Conservation (phyloP, 2,329 filamentous ascomycete species). For the Boeremia exigua region DNA sequence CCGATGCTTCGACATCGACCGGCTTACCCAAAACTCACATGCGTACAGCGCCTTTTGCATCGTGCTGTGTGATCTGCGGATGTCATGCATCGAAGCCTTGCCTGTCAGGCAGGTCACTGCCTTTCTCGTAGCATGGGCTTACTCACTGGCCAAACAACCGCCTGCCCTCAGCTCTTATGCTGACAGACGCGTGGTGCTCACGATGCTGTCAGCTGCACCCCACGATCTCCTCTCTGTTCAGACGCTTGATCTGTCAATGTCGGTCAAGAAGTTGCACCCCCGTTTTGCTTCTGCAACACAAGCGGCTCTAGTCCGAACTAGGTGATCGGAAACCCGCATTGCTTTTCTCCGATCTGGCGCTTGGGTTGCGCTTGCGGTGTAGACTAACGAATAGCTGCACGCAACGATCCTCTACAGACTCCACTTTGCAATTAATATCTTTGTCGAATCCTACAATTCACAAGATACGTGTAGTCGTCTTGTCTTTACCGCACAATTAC, state of each 20-base stretch:
- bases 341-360: slow-evolving; percentile 19
- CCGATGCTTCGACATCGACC: neutral
- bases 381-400: slow-evolving; percentile 19
- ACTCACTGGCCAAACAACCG: slow-evolving; percentile 10
- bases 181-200: slow-evolving; percentile 16
- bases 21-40: neutral
- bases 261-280: slow-evolving; percentile 11
- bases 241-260: slow-evolving; percentile 6
- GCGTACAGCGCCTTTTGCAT: neutral
- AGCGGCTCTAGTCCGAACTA: slow-evolving; percentile 6
- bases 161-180: slow-evolving; percentile 10
- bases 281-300: slow-evolving; percentile 9
- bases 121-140: neutral
- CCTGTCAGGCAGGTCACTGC: neutral
- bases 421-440: slow-evolving; percentile 4
- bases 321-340: slow-evolving; percentile 12
- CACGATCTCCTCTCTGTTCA: slow-evolving; percentile 12
- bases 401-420: slow-evolving; percentile 15
- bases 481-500: slow-evolving; percentile 16
- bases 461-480: slow-evolving; percentile 2
- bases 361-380: slow-evolving; percentile 19
- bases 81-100: slow-evolving; percentile 6
- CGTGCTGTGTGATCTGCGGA: neutral
- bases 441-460: slow-evolving; percentile 5
- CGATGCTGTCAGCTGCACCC: slow-evolving; percentile 18